Conservation (phyloP, 257 asterid genomes). For the Fraxinus americana region DNA sequence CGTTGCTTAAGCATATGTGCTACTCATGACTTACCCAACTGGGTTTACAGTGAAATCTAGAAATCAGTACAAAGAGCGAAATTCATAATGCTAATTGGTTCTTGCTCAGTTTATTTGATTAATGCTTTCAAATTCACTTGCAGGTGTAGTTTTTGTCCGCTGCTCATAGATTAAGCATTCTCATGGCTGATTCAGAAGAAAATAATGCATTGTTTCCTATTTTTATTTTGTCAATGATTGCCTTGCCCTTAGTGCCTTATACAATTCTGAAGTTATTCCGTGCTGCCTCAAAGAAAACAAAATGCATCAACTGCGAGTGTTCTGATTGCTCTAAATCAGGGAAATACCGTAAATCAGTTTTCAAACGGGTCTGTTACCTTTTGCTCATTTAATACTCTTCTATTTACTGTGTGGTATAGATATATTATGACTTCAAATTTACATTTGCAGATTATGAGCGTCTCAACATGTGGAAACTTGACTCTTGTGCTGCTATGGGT, state of each 20-base stretch:
- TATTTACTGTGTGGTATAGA: neutral
- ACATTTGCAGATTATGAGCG: slow-evolving; percentile 35
- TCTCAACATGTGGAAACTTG: slow-evolving; percentile 42
- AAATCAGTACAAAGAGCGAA: neutral
- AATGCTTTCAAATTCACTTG: neutral
- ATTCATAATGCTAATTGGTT: neutral
- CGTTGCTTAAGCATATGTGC: neutral
- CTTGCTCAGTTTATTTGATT: slow-evolving; percentile 12
- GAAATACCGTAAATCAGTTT: slow-evolving; percentile 35
- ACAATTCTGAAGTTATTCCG: slow-evolving; percentile 70
- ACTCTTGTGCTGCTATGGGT: slow-evolving; percentile 47
- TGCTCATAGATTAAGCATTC: slow-evolving; percentile 31
- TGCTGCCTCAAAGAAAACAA: slow-evolving; percentile 64
- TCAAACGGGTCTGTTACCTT: slow-evolving; percentile 27
- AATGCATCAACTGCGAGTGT: slow-evolving; percentile 76
- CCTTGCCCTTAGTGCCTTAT: slow-evolving; percentile 86
- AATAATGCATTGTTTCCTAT: slow-evolving; percentile 81
- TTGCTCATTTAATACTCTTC: neutral
- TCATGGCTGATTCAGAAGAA: slow-evolving; percentile 82
- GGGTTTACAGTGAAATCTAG: neutral
- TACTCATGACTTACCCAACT: neutral
- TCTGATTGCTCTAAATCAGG: slow-evolving; percentile 66
- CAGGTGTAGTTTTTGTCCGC: slow-evolving; percentile 27
- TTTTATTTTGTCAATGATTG: slow-evolving; percentile 77
- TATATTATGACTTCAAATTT: slow-evolving; percentile 8